Conservation (phyloP, 768 basidiomycete species). For the Dioszegia hungarica region DNA sequence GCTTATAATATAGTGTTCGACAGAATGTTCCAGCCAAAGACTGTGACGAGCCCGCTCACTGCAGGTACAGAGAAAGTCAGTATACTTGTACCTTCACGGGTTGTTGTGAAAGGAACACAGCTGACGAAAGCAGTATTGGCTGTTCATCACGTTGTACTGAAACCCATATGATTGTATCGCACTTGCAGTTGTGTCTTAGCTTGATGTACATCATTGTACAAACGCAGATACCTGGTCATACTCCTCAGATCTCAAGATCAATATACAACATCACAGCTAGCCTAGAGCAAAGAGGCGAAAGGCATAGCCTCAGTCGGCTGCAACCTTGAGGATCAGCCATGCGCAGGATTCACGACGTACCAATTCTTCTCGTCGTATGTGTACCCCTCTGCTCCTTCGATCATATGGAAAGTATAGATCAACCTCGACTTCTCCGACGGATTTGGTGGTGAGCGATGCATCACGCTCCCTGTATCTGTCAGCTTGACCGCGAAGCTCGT, state of each 20-base stretch:
- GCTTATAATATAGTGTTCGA: conserved; percentile 37
- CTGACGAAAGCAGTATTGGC: conserved; percentile 13
- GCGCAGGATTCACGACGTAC: conserved; percentile 17
- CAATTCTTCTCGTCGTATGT: conserved; percentile 86
- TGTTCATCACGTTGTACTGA: conserved; percentile 8
- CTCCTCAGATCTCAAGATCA: not conserved
- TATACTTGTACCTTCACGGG: not conserved
- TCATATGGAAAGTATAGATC: conserved; percentile 86
- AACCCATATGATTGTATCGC: no score
- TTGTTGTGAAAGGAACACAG: no score
- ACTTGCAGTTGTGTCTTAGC: no score
- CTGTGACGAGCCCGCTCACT: conserved; percentile 12
- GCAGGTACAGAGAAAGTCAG: conserved; percentile 41
- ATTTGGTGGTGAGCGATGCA: conserved; percentile 90
- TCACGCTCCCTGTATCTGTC: conserved; percentile 54
- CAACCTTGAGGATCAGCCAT: conserved; percentile 58
- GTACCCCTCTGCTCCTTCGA: conserved; percentile 55
- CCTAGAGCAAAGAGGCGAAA: conserved; percentile 54
- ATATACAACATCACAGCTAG: not conserved
- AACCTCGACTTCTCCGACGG: conserved; percentile 67
- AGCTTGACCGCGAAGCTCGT: not conserved
- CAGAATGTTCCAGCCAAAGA: conserved; percentile 40
- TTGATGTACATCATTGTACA: not conserved
- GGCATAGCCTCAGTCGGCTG: conserved; percentile 82
- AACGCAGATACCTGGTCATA: no score